phyloP scores from a whole-genome alignment of 2,329 filamentous ascomycete species.

The Neonectria punicea region DNA sequence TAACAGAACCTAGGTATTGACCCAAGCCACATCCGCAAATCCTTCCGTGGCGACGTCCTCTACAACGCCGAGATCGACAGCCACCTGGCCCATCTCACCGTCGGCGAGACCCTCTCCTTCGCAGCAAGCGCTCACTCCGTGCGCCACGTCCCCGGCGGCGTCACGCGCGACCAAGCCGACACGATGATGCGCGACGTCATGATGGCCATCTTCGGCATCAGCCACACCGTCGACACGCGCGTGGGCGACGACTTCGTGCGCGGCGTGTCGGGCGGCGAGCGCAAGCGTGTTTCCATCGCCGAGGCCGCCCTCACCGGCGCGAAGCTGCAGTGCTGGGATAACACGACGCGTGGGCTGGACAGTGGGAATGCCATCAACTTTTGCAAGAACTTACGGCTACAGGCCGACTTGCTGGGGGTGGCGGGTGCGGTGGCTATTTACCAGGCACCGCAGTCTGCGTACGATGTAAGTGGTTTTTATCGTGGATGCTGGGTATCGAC shows the following conservation, averaged over 20 bases:
- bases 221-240: conserved; percentile 76
- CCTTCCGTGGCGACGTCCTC: conserved; percentile 65
- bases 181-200: conserved; percentile 62
- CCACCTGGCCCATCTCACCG: conserved; percentile 74
- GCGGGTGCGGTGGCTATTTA: conserved; percentile 58
- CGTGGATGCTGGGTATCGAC: neutral
- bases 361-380: conserved; percentile 45
- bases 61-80: conserved; percentile 74
- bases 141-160: conserved; percentile 56
- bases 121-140: conserved; percentile 71
- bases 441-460: conserved; percentile 69
- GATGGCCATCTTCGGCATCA: conserved; percentile 81
- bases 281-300: conserved; percentile 81
- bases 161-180: conserved; percentile 27
- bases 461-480: conserved; percentile 51
- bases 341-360: conserved; percentile 44
- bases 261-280: conserved; percentile 80
- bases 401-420: conserved; percentile 42
- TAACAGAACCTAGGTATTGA: conserved; percentile 38
- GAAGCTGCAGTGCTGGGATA: conserved; percentile 48
- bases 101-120: conserved; percentile 72
- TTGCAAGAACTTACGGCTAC: conserved; percentile 38
- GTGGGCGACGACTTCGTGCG: conserved; percentile 77
- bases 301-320: conserved; percentile 62
- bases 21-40: conserved; percentile 49